Percentiles rank a stretch among this genome's conserved stretches.
Evolutionary conservation across 1,284 basidiomycete species (phyloP).

Genomic region (Ganoderma meredithae): DNA sequence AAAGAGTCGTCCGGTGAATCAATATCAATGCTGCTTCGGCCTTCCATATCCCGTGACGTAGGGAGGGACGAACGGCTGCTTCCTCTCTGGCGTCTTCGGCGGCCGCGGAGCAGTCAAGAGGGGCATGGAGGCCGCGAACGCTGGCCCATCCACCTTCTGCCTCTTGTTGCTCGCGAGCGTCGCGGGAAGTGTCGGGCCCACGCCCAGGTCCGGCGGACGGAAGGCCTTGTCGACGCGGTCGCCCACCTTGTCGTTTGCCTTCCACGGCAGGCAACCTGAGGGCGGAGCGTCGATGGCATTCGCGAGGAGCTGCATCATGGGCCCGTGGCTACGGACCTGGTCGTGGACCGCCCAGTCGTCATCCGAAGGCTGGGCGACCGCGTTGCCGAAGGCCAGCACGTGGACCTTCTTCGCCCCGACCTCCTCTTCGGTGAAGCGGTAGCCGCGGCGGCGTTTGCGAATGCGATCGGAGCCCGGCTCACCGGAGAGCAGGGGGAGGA

Average conservation of each 20-base stretch:
- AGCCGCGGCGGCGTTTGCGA: too few relatives aligned
- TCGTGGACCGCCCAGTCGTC: not conserved
- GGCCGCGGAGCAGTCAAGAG: not conserved
- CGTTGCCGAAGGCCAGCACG: too few relatives aligned
- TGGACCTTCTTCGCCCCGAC: too few relatives aligned
- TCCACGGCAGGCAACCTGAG: not conserved
- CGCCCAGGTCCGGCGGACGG: not conserved
- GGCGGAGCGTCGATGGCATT: not conserved
- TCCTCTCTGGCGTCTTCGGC: not conserved
- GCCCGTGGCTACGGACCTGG: not conserved
- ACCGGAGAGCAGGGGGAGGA: not conserved
- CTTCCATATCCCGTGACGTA: not conserved
- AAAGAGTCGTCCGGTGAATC: too few relatives aligned
- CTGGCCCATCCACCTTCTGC: not conserved
- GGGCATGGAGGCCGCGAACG: not conserved
- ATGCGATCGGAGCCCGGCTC: not conserved
- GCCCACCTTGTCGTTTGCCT: constrained; percentile 2
- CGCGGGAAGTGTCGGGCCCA: not conserved
- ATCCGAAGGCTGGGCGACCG: too few relatives aligned
- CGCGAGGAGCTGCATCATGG: not conserved
- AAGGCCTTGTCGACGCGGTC: not conserved
- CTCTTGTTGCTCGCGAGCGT: not conserved
- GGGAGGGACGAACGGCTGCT: not conserved
- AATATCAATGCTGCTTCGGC: not conserved
- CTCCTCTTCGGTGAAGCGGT: too few relatives aligned